Conservation (phyloP, 2,329 filamentous ascomycete species). For the Biscogniauxia sp. region DNA sequence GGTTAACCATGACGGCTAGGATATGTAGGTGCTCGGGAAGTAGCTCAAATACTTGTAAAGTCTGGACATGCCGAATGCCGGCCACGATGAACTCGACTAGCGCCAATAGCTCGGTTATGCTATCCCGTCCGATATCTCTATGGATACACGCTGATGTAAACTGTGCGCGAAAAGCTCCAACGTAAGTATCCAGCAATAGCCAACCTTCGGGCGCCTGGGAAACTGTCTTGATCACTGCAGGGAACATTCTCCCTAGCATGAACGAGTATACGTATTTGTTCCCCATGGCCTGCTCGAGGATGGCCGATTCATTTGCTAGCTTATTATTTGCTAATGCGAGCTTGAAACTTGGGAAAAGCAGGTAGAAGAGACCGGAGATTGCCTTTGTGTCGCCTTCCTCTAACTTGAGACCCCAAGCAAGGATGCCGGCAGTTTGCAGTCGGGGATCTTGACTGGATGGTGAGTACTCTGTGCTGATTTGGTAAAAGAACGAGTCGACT, state of each 20-base stretch:
- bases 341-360: conserved; percentile 58
- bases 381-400: conserved; percentile 50
- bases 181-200: conserved; percentile 51
- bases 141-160: conserved; percentile 36
- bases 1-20: conserved; percentile 21
- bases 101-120: conserved; percentile 32
- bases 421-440: conserved; percentile 53
- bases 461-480: conserved; percentile 54
- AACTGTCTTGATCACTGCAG: conserved; percentile 46
- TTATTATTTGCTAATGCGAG: conserved; percentile 49
- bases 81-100: conserved; percentile 33
- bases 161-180: conserved; percentile 39
- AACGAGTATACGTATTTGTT: conserved; percentile 45
- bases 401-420: conserved; percentile 55
- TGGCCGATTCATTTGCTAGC: conserved; percentile 44
- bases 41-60: conserved; percentile 16
- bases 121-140: conserved; percentile 36
- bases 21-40: conserved; percentile 23
- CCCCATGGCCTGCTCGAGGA: conserved; percentile 50
- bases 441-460: conserved; percentile 55
- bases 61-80: conserved; percentile 27
- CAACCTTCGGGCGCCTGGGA: conserved; percentile 38
- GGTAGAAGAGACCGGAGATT: conserved; percentile 52
- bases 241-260: conserved; percentile 51
- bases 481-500: conserved; percentile 55